Evolutionary conservation across 768 basidiomycete species (phyloP), one percentile per base, ranked within the genome.

Genomic region (Pulveroboletus sp.): DNA sequence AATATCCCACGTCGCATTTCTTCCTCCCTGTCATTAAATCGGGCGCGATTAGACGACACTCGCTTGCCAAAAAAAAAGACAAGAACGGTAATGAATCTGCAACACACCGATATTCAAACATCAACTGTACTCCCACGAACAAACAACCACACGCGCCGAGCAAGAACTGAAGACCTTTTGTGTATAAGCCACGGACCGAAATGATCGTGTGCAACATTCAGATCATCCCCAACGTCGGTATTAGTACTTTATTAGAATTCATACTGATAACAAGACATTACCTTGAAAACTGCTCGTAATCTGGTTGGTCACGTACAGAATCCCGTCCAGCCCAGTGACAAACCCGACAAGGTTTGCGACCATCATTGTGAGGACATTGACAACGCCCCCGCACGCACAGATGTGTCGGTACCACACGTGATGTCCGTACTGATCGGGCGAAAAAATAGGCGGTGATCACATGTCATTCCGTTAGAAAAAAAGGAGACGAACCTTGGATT

Each of bases 281-380:
- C 93, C 94, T 64, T 79, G 72, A 57, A 71, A 72, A n/a, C 80
- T 84, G 6, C 81, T 80, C 43, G 82, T 67, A 33, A 98, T 65
- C 63, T 85, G 73, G 6, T 66, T 53, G 5, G 81, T 64, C 65
- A 97, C 80, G 63, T 86, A 85, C 37, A 68, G 63, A 35, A 84
- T 76, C 0, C 93, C 93, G 6, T 96, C 91, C 0, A 81, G 71
- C 2, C 94, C 94, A 40, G 97, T 76, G 11, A 93, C 95, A 63
- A 99, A 98, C 2, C 96, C 96, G 4, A 98, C 84, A 9, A 98
- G 78, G 67, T 99, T 98, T 21, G 93, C 96, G 0, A 78, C 65
- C 79, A 91, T 85, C 92, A 98, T 90, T 71, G 90, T 78, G 26
- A 94, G 60, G 24, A 94, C 77, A 64, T 96, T 98, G 59, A 81